These are phyloP conservation scores for Solanum chaucha DNA, from an alignment of 257 asterid genomes.

Conservation along the genomic window DNA sequence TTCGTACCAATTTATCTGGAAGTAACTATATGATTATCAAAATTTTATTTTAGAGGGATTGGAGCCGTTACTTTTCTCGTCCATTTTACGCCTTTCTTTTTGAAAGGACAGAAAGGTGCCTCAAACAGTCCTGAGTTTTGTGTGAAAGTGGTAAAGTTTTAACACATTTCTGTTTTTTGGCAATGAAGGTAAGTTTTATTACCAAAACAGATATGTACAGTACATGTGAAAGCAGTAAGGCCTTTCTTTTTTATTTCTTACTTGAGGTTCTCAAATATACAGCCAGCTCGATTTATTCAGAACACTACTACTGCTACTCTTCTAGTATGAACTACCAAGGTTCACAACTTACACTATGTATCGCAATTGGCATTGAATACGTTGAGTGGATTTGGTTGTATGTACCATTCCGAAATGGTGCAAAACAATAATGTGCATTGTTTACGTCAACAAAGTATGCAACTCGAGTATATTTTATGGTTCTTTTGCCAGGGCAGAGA, in stretches of 20 bases:
- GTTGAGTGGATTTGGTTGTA: background rate
- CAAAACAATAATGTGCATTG: background rate
- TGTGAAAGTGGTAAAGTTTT: background rate
- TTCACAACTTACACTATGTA: background rate
- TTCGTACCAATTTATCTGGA: background rate
- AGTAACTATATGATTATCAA: background rate
- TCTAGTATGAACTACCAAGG: background rate
- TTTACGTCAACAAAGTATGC: background rate
- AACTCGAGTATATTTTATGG: background rate
- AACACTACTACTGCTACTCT: background rate
- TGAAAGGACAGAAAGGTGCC: background rate
- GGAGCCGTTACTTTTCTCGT: background rate
- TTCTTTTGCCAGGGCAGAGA: background rate
- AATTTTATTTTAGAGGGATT: background rate
- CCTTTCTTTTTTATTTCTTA: background rate
- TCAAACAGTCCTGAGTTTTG: background rate
- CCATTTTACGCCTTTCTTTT: background rate
- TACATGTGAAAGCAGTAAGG: background rate
- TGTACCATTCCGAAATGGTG: background rate
- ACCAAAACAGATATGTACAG: background rate
- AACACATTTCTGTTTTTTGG: background rate
- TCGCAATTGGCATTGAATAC: background rate
- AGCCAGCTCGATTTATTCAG: background rate
- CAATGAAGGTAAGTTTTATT: background rate
- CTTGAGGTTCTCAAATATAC: background rate